phyloP scores from a whole-genome alignment of 805 yeast genomes.

The Osmozyma mogii region DNA sequence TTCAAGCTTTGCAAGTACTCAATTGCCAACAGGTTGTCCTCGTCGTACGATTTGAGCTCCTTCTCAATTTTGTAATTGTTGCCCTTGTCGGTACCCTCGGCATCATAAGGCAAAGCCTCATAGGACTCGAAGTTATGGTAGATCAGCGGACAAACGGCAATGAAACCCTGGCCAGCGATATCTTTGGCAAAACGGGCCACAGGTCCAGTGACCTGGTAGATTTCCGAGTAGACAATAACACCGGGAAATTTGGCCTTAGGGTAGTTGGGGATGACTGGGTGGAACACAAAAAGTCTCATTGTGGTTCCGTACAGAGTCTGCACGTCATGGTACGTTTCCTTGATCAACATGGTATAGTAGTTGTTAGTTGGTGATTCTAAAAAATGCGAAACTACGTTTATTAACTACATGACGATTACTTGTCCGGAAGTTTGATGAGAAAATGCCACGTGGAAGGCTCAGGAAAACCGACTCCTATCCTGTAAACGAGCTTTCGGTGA shows the following conservation, averaged over 20 bases:
- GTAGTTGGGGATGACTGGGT: constrained; percentile 63
- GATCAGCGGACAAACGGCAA: constrained; percentile 72
- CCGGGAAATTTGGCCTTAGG: constrained; percentile 80
- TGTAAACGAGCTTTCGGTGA: too few species aligned
- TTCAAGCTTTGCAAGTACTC: constrained; percentile 50
- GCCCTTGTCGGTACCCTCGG: constrained; percentile 68
- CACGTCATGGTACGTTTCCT: constrained; percentile 58
- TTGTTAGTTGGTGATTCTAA: neutral
- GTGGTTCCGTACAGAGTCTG: constrained; percentile 58
- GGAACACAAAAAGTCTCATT: constrained; percentile 57
- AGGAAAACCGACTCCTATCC: too few species aligned
- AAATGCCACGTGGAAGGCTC: too few species aligned
- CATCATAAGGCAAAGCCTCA: constrained; percentile 63
- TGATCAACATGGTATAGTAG: constrained; percentile 47
- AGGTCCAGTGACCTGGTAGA: constrained; percentile 79
- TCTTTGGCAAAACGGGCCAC: constrained; percentile 70
- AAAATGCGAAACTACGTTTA: too few species aligned
- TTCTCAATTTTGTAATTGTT: constrained; percentile 59
- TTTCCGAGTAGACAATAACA: constrained; percentile 70
- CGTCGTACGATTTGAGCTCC: constrained; percentile 66
- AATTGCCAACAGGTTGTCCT: constrained; percentile 56
- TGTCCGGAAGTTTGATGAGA: too few species aligned
- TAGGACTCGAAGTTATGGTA: constrained; percentile 66
- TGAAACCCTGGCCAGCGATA: constrained; percentile 73
- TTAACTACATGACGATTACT: too few species aligned